Evolutionary conservation across 1,284 basidiomycete species (phyloP).

Genomic region (Nidula niveotomentosa): DNA sequence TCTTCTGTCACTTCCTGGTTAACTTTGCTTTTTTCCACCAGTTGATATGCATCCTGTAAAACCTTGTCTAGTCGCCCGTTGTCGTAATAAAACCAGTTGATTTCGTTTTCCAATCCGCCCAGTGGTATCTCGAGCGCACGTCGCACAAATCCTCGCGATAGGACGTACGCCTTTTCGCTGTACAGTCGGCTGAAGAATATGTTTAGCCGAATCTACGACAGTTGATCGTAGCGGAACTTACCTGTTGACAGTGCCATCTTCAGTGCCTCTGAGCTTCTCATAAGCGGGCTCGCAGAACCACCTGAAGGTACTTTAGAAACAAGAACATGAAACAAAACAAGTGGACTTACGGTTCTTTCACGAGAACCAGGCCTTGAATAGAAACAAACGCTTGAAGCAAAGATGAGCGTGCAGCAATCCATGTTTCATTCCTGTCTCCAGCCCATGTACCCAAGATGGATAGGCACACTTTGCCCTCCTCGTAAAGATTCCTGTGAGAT

Average conservation of each 20-base stretch:
- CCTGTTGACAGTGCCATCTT: conserved; percentile 87
- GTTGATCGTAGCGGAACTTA: conserved; percentile 16
- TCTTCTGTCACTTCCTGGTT: conserved; percentile 29
- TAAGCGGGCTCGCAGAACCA: conserved; percentile 93
- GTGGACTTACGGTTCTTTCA: conserved; percentile 79
- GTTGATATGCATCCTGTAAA: conserved; percentile 56
- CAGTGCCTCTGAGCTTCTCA: conserved; percentile 87
- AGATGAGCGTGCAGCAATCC: conserved; percentile 81
- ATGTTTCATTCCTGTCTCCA: conserved; percentile 84
- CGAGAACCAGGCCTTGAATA: conserved; percentile 91
- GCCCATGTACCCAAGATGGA: conserved; percentile 93
- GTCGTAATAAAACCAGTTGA: conserved; percentile 74
- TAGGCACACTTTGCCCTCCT: conserved; percentile 94
- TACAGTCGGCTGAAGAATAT: conserved; percentile 64
- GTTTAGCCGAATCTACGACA: not conserved
- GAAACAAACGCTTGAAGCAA: conserved; percentile 92
- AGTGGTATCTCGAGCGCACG: conserved; percentile 81
- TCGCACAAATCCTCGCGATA: conserved; percentile 86
- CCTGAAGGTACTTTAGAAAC: conserved; percentile 29
- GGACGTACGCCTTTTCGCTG: conserved; percentile 90
- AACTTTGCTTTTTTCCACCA: conserved; percentile 69
- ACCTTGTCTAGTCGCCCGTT: conserved; percentile 69
- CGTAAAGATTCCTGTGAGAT: conserved; percentile 71
- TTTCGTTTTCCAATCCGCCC: conserved; percentile 70
- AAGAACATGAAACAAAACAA: not conserved